These are phyloP conservation scores for Raffaelea albimanens DNA, from an alignment of 2,329 filamentous ascomycete genomes.

Conservation along the genomic window DNA sequence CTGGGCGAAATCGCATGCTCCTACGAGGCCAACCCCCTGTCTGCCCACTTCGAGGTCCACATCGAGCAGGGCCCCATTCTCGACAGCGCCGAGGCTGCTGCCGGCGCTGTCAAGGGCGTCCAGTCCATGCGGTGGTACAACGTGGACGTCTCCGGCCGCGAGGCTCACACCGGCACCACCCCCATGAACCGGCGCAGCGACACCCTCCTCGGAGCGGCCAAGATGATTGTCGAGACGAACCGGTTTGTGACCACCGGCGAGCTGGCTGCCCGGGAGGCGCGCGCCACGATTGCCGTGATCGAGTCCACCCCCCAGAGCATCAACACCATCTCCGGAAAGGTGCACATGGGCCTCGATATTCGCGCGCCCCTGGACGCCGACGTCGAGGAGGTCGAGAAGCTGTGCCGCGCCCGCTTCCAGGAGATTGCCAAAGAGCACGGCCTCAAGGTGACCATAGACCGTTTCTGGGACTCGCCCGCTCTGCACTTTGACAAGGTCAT, in stretches of 20 bases:
- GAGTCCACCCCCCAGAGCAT: conserved; percentile 55
- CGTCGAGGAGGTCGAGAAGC: conserved; percentile 44
- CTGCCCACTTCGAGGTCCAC: conserved; percentile 74
- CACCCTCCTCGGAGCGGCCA: conserved; percentile 34
- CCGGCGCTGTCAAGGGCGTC: conserved; percentile 63
- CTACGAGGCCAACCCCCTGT: conserved; percentile 53
- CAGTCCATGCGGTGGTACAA: conserved; percentile 70
- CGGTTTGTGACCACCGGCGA: conserved; percentile 42
- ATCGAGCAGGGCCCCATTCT: conserved; percentile 78
- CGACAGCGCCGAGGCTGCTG: conserved; percentile 50
- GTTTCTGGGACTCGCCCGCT: conserved; percentile 11
- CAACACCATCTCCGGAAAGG: conserved; percentile 63
- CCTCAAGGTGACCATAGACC: conserved; percentile 5
- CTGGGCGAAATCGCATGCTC: conserved; percentile 48
- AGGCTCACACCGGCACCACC: conserved; percentile 69
- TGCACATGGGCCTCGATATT: conserved; percentile 60
- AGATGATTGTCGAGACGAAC: conserved; percentile 58
- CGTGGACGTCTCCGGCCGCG: conserved; percentile 54
- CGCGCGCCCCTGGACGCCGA: conserved; percentile 46
- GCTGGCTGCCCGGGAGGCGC: conserved; percentile 35
- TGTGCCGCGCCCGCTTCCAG: conserved; percentile 7
- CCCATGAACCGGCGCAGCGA: conserved; percentile 29
- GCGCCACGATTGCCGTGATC: conserved; percentile 63
- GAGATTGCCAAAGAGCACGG: conserved; percentile 7
- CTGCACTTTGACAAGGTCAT: conserved; percentile 12